A percentile compares a stretch with the other conserved stretches of the same genome.
phyloP scores from a whole-genome alignment of 805 yeast species.

The Candida vartiovaarae region DNA sequence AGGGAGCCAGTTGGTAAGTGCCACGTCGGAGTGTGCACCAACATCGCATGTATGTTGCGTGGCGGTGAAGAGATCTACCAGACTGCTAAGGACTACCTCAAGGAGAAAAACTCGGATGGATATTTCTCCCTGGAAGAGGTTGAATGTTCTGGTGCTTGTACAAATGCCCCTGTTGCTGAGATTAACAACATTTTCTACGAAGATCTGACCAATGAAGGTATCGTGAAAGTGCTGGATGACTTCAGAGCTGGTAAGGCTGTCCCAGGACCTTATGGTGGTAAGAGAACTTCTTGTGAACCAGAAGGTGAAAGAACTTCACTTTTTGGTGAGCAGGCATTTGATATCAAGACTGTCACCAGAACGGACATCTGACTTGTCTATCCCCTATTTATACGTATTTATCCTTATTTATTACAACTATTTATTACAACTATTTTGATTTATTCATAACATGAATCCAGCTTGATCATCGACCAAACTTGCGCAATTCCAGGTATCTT shows the following conservation, averaged over 20 bases:
- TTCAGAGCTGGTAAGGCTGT: conserved; percentile 54
- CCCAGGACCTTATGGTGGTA: conserved; percentile 63
- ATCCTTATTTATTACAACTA: neutral
- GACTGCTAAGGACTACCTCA: conserved; percentile 54
- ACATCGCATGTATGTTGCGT: conserved; percentile 84
- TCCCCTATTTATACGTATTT: neutral
- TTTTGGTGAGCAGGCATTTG: conserved; percentile 53
- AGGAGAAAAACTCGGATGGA: conserved; percentile 66
- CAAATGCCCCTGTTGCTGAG: conserved; percentile 85
- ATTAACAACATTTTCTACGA: conserved; percentile 78
- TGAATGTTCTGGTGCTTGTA: conserved; percentile 90
- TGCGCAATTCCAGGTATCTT: conserved; percentile 57
- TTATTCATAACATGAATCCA: neutral
- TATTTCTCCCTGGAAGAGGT: conserved; percentile 80
- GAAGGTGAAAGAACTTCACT: conserved; percentile 60
- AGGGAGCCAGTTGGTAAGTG: conserved; percentile 81
- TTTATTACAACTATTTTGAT: too few species aligned
- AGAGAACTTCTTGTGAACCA: conserved; percentile 72
- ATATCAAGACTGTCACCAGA: conserved; percentile 65
- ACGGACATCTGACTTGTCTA: conserved; percentile 44
- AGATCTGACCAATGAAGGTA: conserved; percentile 66
- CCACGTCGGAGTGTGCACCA: conserved; percentile 80
- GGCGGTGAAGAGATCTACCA: conserved; percentile 75
- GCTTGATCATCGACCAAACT: conserved; percentile 37
- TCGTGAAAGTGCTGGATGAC: conserved; percentile 52